Evolutionary conservation across 2,329 filamentous ascomycete species (phyloP), one percentile per base, ranked within the genome.

Genomic region (Sclerotinia sclerotiorum): DNA sequence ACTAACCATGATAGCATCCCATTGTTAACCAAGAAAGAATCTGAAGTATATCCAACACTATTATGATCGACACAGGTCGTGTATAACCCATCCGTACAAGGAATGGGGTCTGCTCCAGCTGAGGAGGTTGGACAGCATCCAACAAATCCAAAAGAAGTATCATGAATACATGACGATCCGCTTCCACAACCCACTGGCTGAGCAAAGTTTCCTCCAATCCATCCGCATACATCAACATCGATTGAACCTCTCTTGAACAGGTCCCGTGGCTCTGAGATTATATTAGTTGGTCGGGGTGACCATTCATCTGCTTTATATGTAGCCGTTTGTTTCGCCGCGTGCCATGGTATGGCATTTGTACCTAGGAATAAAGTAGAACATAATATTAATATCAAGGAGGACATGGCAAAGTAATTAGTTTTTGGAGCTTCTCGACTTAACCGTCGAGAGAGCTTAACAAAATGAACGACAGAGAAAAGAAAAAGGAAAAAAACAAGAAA

Each of bases 121-220:
- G 65, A 67, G 56, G 71, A 68, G 13, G 74, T 76, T 4, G 73
- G 60, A 71, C 76, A 77, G 42, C 76, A 77, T 65, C 76, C 76
- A 8, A 77, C 70, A 60, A 71, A 68, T 44, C 64, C 72, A 65
- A 74, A 70, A 29, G 72, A 67, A 8, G 72, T 74, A 69, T 76
- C 76, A 60, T 73, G 73, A 62, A 77, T 69, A 72, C 76, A 77
- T 19, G 72, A 73, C 8, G 75, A 76, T 32, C 75, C 76, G 17
- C 62, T 68, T 13, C 66, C 69, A 63, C 76, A 77, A 13, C 68
- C 68, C 27, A 72, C 75, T 24, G 75, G 68, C 6, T 63, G 66
- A 24, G 68, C 69, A 19, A 60, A 61, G 54, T 70, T 70, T 24
- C 75, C 76, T 48, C 72, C 74, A 67, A 74, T 66, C 76, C 76